Base-by-base conservation (phyloP, 257 asterid species). In the Ocimum tenuiflorum region DNA sequence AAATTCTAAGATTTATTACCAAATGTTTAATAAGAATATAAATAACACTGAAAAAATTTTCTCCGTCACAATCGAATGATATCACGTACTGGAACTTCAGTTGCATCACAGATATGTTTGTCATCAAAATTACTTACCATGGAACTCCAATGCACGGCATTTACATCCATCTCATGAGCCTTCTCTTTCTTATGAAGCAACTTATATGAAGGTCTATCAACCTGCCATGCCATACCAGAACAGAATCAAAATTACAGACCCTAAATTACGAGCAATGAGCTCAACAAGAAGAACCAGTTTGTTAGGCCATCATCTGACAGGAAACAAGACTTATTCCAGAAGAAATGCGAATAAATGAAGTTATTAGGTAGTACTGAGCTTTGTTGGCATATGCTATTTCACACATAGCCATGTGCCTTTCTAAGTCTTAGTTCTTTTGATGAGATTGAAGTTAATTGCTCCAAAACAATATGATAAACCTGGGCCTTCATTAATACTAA, bases 151-250 rank as follows among this genome's bases (percentile, higher is more conserved):
- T 78, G 89, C 74, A 92, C 94, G 65, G 81, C 77, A 79, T 92
- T 92, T 57, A 92, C 76, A 77, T 92, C 97, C 95, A 82, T 85
- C 55, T 86, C 94, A 79, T 88, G 99, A 65, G 97, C 95, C 78
- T 83, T 90, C 63, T 75, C 90, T 81, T 89, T 86, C 84, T 79
- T 89, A 70, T 86, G 62, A 72, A 92, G 85, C 80, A 89, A 71
- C 64, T 69, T 81, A 80, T 85, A 92, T 60, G 77, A 61, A 56
- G 90, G 85, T 73, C 72, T 94, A 78, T 81, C 95, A 65, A 27
- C 80, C 92, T 92, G 83, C 47, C 19, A 64, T 22, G 69, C 61
- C 68, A 54, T 50, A 66, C 61, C 52, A 51, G 42, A 63, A 23
- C 43, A 50, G 9, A 46, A 49, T 59, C 42, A 51, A 45, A 38